Evolutionary conservation across 129 eudicot genomes (phyloP), one percentile per base, ranked within the genome.

Genomic region (Scalesia atractyloides): DNA sequence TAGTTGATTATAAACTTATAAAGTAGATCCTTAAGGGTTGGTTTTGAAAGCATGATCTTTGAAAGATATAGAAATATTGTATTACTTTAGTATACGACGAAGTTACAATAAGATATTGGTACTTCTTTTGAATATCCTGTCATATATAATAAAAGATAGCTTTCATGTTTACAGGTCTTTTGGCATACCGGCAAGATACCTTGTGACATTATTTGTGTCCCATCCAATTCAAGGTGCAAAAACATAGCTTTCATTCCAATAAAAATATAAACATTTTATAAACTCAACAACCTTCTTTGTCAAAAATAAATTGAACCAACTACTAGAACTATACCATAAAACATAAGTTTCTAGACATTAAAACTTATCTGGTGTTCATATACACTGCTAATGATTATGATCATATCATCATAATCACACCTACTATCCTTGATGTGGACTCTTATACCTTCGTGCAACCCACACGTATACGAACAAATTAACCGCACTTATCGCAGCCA

Each of bases 371-470:
- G 15, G 3, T 59, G 39, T 12, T 51, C 44, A 39, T 51, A 5
- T 59, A 26, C 12, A 26, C 10, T 59, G 9, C 41, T 12, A 58
- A 18, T 8, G 50, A 30, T 63, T 20, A 66, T 7, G 14, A 3
- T 10, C 10, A 75, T 66, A 26, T 7, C 9, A 3, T 10, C 5
- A 75, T 66, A 44, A 75, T 64, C 34, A 15, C 57, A 46, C 53
- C 24, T 17, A n/a, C 67, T 66, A 71, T 22, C 60, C 73, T 62
- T 71, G 82, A 60, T 64, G 41, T 51, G 51, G 61, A 19, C 97
- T 87, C 71, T 78, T 91, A 24, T 83, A 91, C 84, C 85, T 39
- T 78, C 84, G 20, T 30, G 97, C 83, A 7, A 91, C 85, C 84
- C 64, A 69, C 13, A 91, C 22, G 17, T 80, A 91, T 18, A 82